A percentile compares a stretch with the other conserved stretches of the same genome.
phyloP scores from a whole-genome alignment of 2,329 filamentous ascomycete species.

The Aureobasidium pullulans region DNA sequence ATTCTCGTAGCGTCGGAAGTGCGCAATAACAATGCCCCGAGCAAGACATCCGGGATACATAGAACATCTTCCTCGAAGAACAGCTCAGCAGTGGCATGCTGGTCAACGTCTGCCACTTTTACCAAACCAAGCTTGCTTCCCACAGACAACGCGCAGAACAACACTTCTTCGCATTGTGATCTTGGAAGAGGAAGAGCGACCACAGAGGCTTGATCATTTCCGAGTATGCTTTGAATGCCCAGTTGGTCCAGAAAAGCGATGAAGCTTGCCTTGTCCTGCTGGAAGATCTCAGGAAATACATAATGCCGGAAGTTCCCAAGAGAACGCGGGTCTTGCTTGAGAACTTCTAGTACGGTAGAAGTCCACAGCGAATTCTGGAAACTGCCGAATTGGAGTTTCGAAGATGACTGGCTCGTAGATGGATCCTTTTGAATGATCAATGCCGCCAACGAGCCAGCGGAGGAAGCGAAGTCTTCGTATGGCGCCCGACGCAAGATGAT shows the following conservation, averaged over 20 bases:
- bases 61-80: conserved; percentile 30
- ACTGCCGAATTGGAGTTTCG: conserved; percentile 5
- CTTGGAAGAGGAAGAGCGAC: neutral
- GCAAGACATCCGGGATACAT: conserved; percentile 44
- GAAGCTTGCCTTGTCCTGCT: conserved; percentile 33
- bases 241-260: conserved; percentile 33
- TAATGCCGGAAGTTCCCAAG: conserved; percentile 37
- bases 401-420: neutral
- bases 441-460: conserved; percentile 3
- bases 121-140: conserved; percentile 41
- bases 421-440: conserved; percentile 22
- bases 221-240: conserved; percentile 27
- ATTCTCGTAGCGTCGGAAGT: conserved; percentile 52
- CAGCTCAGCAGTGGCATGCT: neutral
- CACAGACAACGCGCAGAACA: conserved; percentile 22
- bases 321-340: conserved; percentile 29
- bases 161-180: conserved; percentile 16
- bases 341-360: conserved; percentile 27
- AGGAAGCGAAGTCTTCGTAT: conserved; percentile 27
- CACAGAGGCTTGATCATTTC: neutral
- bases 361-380: conserved; percentile 28
- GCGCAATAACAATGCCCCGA: conserved; percentile 32
- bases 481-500: neutral
- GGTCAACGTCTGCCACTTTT: conserved; percentile 25
- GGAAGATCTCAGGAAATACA: conserved; percentile 42